Evolutionary conservation across 257 asterid genomes (phyloP).

Genomic region (Linaria vulgaris): DNA sequence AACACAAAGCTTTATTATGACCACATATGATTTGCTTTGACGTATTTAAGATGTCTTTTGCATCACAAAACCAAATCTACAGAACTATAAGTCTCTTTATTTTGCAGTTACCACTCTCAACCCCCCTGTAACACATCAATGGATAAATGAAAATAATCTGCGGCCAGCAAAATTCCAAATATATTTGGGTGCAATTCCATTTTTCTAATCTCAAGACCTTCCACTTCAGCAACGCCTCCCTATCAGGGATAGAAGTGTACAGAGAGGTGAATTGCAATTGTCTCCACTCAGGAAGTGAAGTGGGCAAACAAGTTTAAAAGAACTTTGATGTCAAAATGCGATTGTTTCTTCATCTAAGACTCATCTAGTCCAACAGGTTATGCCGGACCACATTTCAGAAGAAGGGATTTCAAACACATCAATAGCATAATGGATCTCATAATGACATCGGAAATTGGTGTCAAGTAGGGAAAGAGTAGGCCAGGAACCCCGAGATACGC

Average conservation of each 20-base stretch:
- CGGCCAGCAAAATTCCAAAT: too few relatives aligned
- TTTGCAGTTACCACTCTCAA: too few relatives aligned
- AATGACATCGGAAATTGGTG: not conserved
- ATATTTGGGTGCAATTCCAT: too few relatives aligned
- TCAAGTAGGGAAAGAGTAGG: not conserved
- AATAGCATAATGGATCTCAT: not conserved
- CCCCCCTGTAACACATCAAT: too few relatives aligned
- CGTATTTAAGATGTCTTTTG: slow-evolving; percentile 6
- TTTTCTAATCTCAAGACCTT: too few relatives aligned
- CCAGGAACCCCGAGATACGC: not conserved
- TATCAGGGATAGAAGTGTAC: too few relatives aligned
- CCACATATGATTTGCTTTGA: not conserved
- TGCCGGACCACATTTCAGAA: not conserved
- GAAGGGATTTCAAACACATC: not conserved
- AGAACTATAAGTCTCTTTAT: not conserved
- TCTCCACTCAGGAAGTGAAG: too few relatives aligned
- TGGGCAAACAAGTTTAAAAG: too few relatives aligned
- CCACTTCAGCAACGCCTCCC: too few relatives aligned
- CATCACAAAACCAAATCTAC: not conserved
- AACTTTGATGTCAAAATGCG: too few relatives aligned
- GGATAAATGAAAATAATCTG: too few relatives aligned
- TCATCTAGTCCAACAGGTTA: not conserved
- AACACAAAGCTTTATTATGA: not conserved
- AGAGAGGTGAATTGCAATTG: too few relatives aligned
- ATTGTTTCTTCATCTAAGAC: not conserved